A percentile compares a stretch with the other conserved stretches of the same genome.
Evolutionary conservation across 2,329 filamentous ascomycete genomes (phyloP).

Genomic region (Cercospora janseana): DNA sequence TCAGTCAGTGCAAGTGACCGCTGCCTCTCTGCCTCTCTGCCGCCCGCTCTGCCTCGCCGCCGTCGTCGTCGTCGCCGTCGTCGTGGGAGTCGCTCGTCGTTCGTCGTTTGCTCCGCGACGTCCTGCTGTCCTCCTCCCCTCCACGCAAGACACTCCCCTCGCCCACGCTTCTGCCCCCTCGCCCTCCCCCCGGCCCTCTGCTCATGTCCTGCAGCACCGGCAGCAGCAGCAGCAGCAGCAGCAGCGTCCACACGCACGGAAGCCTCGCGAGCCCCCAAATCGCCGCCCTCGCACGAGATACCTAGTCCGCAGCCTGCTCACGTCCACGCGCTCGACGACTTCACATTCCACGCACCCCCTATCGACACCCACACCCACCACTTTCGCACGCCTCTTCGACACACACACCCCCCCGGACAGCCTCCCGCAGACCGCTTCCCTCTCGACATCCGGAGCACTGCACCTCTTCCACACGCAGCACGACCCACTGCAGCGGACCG

Average conservation of each 20-base stretch:
- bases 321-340: not conserved
- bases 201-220: conserved; percentile 2
- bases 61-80: too few relatives aligned
- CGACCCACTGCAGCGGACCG: not conserved
- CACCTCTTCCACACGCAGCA: not conserved
- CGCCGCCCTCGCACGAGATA: not conserved
- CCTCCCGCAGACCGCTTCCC: too few relatives aligned
- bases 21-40: not conserved
- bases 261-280: not conserved
- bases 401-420: not conserved
- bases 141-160: too few relatives aligned
- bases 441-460: too few relatives aligned
- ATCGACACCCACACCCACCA: conserved; percentile 4
- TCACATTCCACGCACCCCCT: conserved; percentile 9
- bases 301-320: not conserved
- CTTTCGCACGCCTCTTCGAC: not conserved
- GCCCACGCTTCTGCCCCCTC: not conserved
- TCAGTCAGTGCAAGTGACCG: too few relatives aligned
- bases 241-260: too few relatives aligned
- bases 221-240: not conserved
- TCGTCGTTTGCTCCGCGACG: too few relatives aligned
- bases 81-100: too few relatives aligned
- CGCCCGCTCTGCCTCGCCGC: too few relatives aligned
- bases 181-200: not conserved
- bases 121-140: too few relatives aligned